Evolutionary conservation across 257 asterid genomes (phyloP).

Genomic region (Ballota nigra): DNA sequence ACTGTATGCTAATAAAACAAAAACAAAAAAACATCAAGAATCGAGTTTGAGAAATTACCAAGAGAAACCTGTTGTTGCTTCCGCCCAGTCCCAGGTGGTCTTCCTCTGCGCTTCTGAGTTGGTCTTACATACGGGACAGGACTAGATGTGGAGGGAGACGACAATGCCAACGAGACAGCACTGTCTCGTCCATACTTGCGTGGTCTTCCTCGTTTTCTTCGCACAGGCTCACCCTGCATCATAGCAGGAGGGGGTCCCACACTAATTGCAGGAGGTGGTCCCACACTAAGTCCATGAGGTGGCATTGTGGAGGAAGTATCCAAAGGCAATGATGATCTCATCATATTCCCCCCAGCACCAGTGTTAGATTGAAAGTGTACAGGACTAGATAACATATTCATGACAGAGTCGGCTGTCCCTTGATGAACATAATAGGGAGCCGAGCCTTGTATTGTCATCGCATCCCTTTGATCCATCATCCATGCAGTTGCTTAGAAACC

Average conservation of each 20-base stretch:
- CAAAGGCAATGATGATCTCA: constrained; percentile 37
- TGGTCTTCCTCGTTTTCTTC: constrained; percentile 72
- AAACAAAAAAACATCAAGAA: neutral
- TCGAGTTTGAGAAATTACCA: constrained; percentile 37
- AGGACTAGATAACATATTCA: constrained; percentile 35
- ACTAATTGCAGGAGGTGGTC: constrained; percentile 40
- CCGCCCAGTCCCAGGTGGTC: constrained; percentile 63
- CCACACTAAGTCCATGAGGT: constrained; percentile 40
- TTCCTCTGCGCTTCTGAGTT: constrained; percentile 52
- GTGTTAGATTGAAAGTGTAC: constrained; percentile 38
- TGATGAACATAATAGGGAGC: constrained; percentile 44
- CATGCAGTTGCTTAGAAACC: constrained; percentile 34
- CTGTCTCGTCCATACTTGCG: constrained; percentile 27
- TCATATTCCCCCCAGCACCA: constrained; percentile 34
- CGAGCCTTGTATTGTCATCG: constrained; percentile 40
- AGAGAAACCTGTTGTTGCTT: constrained; percentile 42
- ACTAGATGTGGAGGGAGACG: constrained; percentile 41
- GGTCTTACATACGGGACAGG: constrained; percentile 38
- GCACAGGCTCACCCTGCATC: constrained; percentile 46
- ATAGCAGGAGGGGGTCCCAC: constrained; percentile 40
- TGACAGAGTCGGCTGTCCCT: constrained; percentile 35
- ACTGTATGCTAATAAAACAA: neutral
- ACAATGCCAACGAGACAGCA: constrained; percentile 38
- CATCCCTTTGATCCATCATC: constrained; percentile 59
- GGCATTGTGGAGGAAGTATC: constrained; percentile 44